These are phyloP conservation scores for Daldinia bambusicola DNA, from an alignment of 495 filamentous ascomycete species.

Conservation along the genomic window DNA sequence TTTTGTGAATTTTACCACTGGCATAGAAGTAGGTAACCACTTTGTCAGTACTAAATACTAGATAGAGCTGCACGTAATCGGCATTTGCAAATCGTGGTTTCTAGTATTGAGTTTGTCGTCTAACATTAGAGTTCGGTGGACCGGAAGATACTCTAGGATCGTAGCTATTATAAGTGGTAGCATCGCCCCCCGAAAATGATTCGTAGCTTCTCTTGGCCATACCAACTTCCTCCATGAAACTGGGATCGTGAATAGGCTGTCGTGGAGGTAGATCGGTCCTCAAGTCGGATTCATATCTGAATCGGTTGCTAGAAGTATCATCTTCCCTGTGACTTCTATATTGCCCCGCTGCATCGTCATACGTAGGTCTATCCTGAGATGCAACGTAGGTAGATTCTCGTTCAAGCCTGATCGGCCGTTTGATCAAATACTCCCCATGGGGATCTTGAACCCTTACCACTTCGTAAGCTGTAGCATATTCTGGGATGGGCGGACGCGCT, in stretches of 20 bases:
- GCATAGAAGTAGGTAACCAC: not conserved
- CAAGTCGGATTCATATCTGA: slow-evolving; percentile 7
- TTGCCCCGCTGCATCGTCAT: slow-evolving; percentile 5
- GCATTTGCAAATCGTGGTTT: not conserved
- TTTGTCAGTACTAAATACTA: not conserved
- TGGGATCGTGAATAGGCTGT: slow-evolving; percentile 2
- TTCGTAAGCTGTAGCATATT: slow-evolving; percentile 53
- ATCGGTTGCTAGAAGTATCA: not conserved
- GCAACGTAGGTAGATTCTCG: slow-evolving; percentile 33
- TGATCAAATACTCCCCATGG: slow-evolving; percentile 57
- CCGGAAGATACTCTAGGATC: slow-evolving; percentile 30
- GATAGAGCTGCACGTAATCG: not conserved
- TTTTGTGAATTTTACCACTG: not conserved
- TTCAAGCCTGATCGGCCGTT: slow-evolving; percentile 52
- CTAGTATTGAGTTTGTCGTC: slow-evolving; percentile 17
- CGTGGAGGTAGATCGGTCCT: slow-evolving; percentile 8
- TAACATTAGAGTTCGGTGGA: slow-evolving; percentile 8
- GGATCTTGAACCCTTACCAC: slow-evolving; percentile 58
- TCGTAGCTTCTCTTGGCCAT: slow-evolving; percentile 10
- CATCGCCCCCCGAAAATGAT: not conserved
- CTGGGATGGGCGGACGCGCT: slow-evolving; percentile 34
- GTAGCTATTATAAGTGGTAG: slow-evolving; percentile 23
- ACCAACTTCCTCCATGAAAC: not conserved
- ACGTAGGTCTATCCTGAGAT: slow-evolving; percentile 9
- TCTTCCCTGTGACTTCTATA: slow-evolving; percentile 13